Evolutionary conservation across 2,329 filamentous ascomycete species (phyloP).

Genomic region (Pseudogymnoascus sp.): DNA sequence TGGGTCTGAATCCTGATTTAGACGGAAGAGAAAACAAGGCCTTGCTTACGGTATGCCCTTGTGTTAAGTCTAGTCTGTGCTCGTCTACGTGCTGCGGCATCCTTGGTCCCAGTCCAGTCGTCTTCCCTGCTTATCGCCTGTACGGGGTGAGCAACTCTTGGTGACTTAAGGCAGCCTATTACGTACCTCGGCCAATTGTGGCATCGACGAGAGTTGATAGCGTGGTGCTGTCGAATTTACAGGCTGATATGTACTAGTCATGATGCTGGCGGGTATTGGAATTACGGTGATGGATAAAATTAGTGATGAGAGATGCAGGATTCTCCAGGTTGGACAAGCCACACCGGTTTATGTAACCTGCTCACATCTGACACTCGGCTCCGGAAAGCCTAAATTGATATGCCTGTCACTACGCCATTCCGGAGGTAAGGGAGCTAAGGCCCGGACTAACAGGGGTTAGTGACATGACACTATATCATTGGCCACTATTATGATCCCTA

Average conservation of each 20-base stretch:
- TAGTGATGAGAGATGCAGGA: neutral
- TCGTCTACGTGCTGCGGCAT: constrained; percentile 35
- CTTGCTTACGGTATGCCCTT: constrained; percentile 37
- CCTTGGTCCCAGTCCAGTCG: constrained; percentile 39
- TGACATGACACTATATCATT: neutral
- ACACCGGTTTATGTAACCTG: neutral
- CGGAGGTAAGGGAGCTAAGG: neutral
- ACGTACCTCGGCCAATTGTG: constrained; percentile 34
- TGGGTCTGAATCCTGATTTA: neutral
- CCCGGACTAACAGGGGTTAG: neutral
- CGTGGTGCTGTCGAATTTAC: constrained; percentile 16
- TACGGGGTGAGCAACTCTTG: constrained; percentile 24
- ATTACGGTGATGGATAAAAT: neutral
- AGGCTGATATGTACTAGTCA: constrained; percentile 20
- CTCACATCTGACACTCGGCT: neutral
- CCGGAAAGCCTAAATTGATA: neutral
- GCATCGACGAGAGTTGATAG: constrained; percentile 29
- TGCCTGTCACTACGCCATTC: neutral
- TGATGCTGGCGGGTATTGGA: constrained; percentile 14
- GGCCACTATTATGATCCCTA: neutral
- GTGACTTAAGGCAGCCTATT: constrained; percentile 12
- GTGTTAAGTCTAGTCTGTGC: constrained; percentile 40
- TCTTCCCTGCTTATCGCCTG: constrained; percentile 35
- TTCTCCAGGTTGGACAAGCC: neutral
- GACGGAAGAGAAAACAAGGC: constrained; percentile 15